Conservation (phyloP, 2,329 filamentous ascomycete genomes). For the Colletotrichum shisoi region DNA sequence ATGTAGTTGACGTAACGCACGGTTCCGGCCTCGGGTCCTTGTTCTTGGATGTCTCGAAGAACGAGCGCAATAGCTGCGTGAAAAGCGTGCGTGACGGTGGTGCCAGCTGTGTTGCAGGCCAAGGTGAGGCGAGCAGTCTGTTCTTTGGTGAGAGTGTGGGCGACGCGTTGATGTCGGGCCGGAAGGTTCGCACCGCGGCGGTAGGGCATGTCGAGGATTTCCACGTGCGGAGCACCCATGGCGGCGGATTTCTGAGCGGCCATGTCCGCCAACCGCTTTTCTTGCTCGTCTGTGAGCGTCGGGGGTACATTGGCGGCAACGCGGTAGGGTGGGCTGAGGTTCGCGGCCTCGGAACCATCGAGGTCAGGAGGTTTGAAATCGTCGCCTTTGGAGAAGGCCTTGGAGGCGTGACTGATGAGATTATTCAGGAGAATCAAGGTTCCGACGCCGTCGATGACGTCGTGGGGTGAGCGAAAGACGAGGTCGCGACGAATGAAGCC, state of each 20-base stretch:
- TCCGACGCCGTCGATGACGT: constrained; percentile 53
- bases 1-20: constrained; percentile 47
- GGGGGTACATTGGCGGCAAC: constrained; percentile 42
- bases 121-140: constrained; percentile 40
- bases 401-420: constrained; percentile 42
- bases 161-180: constrained; percentile 43
- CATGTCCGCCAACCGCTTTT: constrained; percentile 36
- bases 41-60: constrained; percentile 43
- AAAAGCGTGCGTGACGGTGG: constrained; percentile 47
- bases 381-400: constrained; percentile 40
- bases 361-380: constrained; percentile 36
- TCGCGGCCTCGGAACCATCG: constrained; percentile 40
- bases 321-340: constrained; percentile 44
- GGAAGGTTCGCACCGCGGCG: constrained; percentile 37
- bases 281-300: constrained; percentile 32
- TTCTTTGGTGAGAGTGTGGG: constrained; percentile 36
- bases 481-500: constrained; percentile 45
- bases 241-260: constrained; percentile 22
- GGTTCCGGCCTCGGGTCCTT: neutral
- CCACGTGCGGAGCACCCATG: constrained; percentile 7
- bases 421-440: constrained; percentile 49
- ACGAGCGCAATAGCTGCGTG: constrained; percentile 47
- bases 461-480: constrained; percentile 50
- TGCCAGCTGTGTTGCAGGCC: constrained; percentile 39
- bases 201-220: constrained; percentile 42